Conservation (phyloP, 2,329 filamentous ascomycete species). For the Xylogone sp. region DNA sequence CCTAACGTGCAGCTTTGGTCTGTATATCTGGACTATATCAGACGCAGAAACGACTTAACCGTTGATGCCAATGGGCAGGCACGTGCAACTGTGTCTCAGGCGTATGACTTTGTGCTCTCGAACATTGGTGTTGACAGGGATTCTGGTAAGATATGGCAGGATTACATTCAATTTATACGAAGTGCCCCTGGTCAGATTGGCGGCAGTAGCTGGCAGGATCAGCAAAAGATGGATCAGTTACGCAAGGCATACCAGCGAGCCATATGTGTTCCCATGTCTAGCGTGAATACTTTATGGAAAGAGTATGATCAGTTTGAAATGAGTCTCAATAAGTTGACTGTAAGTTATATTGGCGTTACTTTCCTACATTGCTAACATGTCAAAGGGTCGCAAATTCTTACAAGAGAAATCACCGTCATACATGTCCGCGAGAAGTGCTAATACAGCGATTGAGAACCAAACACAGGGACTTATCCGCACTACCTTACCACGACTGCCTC, state of each 20-base stretch:
- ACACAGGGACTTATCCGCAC: slow-evolving; percentile 72
- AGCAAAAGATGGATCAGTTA: slow-evolving; percentile 94
- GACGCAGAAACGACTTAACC: slow-evolving; percentile 81
- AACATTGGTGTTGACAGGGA: slow-evolving; percentile 90
- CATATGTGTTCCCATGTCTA: slow-evolving; percentile 79
- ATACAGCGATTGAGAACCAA: slow-evolving; percentile 86
- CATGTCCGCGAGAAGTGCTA: slow-evolving; percentile 91
- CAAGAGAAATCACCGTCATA: slow-evolving; percentile 91
- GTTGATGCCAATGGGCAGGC: slow-evolving; percentile 74
- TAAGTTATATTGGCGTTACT: slow-evolving; percentile 37
- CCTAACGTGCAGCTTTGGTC: slow-evolving; percentile 88
- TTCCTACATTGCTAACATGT: slow-evolving; percentile 12
- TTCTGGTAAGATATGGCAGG: slow-evolving; percentile 84
- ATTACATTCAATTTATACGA: slow-evolving; percentile 92
- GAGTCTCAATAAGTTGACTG: slow-evolving; percentile 86
- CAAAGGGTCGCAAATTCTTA: slow-evolving; percentile 86
- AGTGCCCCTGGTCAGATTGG: slow-evolving; percentile 81
- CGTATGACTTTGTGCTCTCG: slow-evolving; percentile 89
- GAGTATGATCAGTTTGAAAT: slow-evolving; percentile 98
- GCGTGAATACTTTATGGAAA: slow-evolving; percentile 85
- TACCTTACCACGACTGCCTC: slow-evolving; percentile 77
- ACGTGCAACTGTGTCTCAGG: slow-evolving; percentile 74
- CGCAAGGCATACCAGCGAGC: slow-evolving; percentile 91
- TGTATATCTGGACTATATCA: slow-evolving; percentile 91
- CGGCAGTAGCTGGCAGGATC: slow-evolving; percentile 88